phyloP scores from a whole-genome alignment of 768 basidiomycete species.

The Boletellus sp. region DNA sequence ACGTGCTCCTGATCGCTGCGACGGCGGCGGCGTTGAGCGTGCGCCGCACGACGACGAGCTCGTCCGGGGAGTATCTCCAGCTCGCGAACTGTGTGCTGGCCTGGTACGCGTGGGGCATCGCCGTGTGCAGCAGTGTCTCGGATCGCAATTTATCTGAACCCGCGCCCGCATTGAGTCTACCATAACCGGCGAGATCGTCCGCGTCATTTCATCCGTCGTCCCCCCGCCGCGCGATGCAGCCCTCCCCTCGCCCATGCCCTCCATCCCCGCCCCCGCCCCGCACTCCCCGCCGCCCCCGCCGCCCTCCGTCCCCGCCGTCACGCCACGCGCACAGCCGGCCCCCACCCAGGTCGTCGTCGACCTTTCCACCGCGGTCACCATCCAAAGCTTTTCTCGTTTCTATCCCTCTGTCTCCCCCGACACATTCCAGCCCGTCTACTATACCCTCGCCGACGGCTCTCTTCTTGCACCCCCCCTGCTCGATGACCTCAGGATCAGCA shows the following conservation, averaged over 20 bases:
- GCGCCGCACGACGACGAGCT: slow-evolving; percentile 56
- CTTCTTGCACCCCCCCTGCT: slow-evolving; percentile 46
- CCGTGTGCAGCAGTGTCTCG: background rate
- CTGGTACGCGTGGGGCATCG: slow-evolving; percentile 54
- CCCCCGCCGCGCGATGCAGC: background rate
- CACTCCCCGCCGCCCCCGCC: background rate
- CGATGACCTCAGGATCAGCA: slow-evolving; percentile 39
- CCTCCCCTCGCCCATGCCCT: background rate
- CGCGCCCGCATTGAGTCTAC: too few species aligned
- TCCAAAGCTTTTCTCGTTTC: slow-evolving; percentile 44
- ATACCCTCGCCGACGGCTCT: slow-evolving; percentile 53
- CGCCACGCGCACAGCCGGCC: slow-evolving; percentile 1
- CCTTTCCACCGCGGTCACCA: slow-evolving; percentile 47
- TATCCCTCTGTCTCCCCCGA: slow-evolving; percentile 39
- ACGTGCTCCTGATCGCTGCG: slow-evolving; percentile 65
- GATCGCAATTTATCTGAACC: too few species aligned
- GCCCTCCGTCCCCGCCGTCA: too few species aligned
- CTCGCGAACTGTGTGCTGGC: slow-evolving; percentile 77
- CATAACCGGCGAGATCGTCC: too few species aligned
- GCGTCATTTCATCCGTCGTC: too few species aligned
- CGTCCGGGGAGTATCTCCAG: slow-evolving; percentile 82
- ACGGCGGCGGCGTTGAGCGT: slow-evolving; percentile 78
- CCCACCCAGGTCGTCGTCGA: slow-evolving; percentile 40
- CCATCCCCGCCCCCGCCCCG: background rate
- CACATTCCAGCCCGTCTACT: slow-evolving; percentile 47